Conservation (phyloP, 1,284 basidiomycete species). For the Tilletia caries region DNA sequence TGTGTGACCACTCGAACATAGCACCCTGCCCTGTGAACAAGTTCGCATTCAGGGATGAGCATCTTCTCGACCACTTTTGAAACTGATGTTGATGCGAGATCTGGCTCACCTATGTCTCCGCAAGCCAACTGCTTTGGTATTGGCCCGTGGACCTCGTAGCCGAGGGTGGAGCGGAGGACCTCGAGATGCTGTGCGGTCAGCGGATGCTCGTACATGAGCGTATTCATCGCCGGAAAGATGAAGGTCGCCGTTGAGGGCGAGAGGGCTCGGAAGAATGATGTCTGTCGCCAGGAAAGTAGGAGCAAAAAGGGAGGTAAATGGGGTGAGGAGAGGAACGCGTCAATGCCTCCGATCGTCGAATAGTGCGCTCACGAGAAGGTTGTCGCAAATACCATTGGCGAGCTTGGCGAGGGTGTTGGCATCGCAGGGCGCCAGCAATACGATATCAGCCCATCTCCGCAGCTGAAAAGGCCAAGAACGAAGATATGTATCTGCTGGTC, state of each 20-base stretch:
- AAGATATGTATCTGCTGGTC: not conserved
- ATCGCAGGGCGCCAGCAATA: constrained; percentile 88
- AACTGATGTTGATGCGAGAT: not conserved
- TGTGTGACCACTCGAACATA: constrained; percentile 46
- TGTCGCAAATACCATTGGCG: constrained; percentile 81
- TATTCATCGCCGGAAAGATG: constrained; percentile 97
- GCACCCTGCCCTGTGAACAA: constrained; percentile 29
- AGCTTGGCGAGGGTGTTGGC: constrained; percentile 94
- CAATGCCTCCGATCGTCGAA: not conserved
- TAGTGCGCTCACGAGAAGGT: constrained; percentile 72
- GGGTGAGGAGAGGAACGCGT: not conserved
- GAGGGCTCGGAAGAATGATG: constrained; percentile 82
- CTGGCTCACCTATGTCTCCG: constrained; percentile 74
- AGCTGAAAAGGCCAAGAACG: constrained; percentile 55
- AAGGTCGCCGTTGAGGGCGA: constrained; percentile 76
- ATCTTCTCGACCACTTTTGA: not conserved
- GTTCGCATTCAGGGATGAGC: not conserved
- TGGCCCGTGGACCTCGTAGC: constrained; percentile 78
- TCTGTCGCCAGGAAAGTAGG: constrained; percentile 58
- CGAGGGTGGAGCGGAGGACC: constrained; percentile 68
- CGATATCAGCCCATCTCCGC: constrained; percentile 89
- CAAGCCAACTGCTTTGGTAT: constrained; percentile 83
- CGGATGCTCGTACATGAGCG: constrained; percentile 93
- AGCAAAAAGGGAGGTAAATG: constrained; percentile 12
- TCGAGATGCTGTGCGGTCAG: constrained; percentile 77